Base-by-base conservation (phyloP, 1,284 basidiomycete genomes). In the Cryptococcus depauperatus region DNA sequence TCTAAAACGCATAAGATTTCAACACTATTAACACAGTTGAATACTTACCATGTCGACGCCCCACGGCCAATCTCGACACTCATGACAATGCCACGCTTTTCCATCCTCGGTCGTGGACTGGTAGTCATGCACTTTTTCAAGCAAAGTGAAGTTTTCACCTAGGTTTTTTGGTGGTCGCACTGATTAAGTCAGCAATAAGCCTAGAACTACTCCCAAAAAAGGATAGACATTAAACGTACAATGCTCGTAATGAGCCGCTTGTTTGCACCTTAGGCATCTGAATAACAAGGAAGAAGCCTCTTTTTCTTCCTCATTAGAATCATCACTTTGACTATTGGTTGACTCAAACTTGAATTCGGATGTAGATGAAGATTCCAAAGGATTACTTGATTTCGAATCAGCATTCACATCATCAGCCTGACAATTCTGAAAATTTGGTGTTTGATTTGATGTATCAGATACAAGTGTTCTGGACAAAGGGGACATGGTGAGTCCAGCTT, bases 201-300 rank as follows among this genome's bases (percentile, higher is more conserved):
- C n/a, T n/a, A n/a, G n/a, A n/a, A n/a, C n/a, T 11, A 16, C 11
- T 13, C 21, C 35, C 18, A 37, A 37, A 18, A 13, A 8, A 28
- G n/a, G 30, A 37, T 52, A 30, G 47, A 26, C 16, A 26, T 21
- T 10, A 29, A 19, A 57, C 65, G 54, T 38, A 66, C 66, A 69
- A 65, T 90, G 85, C 25, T 73, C 71, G 64, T 91, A 92, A 66
- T 92, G 88, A 9, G 81, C 78, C 4, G 82, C 73, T 37, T 86
- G 80, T 57, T 82, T 84, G 74, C 88, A 92, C 14, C 80, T 78
- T 40, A 79, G 64, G 65, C 88, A 92, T 27, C 88, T 79, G 67
- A 87, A 92, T 22, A 87, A 75, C n/a, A n/a, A n/a, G n/a, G n/a
- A n/a, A n/a, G n/a, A n/a, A n/a, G n/a, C n/a, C n/a, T n/a, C n/a